Evolutionary conservation across 139 green algal species (phyloP).

Genomic region (Tetraselmis chui): DNA sequence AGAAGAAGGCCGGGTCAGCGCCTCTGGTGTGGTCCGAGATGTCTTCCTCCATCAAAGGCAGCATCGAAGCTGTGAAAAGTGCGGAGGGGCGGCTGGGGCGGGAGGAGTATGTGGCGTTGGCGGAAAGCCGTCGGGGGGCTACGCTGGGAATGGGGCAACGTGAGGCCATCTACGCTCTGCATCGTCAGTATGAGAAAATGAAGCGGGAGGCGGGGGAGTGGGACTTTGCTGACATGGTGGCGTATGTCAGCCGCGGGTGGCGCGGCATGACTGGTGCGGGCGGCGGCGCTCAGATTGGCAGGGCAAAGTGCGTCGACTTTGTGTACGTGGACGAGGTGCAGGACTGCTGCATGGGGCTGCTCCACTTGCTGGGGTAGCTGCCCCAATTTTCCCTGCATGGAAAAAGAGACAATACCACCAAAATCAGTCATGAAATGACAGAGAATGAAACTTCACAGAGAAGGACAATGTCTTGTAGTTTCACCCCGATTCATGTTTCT

Average conservation of each 20-base stretch:
- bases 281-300: neutral
- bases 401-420: too few species aligned
- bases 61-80: slow-evolving; percentile 10
- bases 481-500: too few species aligned
- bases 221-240: slow-evolving; percentile 22
- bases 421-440: too few species aligned
- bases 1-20: slow-evolving; percentile 2
- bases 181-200: slow-evolving; percentile 28
- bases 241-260: slow-evolving; percentile 15
- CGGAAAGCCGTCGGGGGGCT: neutral
- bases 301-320: slow-evolving; percentile 11
- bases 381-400: too few species aligned
- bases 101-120: slow-evolving; percentile 25
- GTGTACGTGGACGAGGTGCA: slow-evolving; percentile 47
- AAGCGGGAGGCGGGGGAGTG: slow-evolving; percentile 21
- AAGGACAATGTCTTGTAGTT: too few species aligned
- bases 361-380: neutral
- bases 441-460: too few species aligned
- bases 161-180: slow-evolving; percentile 14
- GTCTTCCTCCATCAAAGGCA: slow-evolving; percentile 39
- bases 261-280: too few species aligned
- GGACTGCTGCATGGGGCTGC: slow-evolving; percentile 21
- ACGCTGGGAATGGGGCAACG: slow-evolving; percentile 9
- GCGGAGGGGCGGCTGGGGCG: slow-evolving; percentile 1
- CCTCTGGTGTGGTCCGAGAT: slow-evolving; percentile 37